Percentiles rank a stretch among this genome's conserved stretches.
These are phyloP conservation scores for Aspergillus aculeatus DNA, from an alignment of 2,329 filamentous ascomycete species.

Conservation along the genomic window DNA sequence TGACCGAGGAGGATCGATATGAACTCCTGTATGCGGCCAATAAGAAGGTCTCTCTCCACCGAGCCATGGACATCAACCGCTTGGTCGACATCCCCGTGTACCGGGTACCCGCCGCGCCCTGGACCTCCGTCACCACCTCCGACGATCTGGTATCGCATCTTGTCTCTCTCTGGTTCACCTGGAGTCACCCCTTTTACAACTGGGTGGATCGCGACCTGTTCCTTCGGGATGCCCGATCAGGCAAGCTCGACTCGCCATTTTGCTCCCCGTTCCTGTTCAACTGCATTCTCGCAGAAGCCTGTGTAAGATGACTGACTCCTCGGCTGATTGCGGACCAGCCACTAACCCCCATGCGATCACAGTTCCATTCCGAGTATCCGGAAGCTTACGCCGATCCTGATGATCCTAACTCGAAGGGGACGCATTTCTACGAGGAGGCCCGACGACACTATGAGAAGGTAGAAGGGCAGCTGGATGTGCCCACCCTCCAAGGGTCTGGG, in stretches of 20 bases:
- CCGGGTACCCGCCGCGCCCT: constrained; percentile 25
- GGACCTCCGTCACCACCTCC: constrained; percentile 33
- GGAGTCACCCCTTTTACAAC: constrained; percentile 23
- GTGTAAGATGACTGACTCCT: constrained; percentile 12
- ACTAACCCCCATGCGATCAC: not conserved
- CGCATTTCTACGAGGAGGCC: constrained; percentile 30
- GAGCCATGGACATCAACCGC: not conserved
- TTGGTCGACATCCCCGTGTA: constrained; percentile 17
- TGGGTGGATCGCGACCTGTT: constrained; percentile 31
- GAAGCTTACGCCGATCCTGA: constrained; percentile 17
- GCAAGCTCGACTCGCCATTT: constrained; percentile 22
- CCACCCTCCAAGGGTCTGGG: constrained; percentile 26
- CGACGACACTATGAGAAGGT: constrained; percentile 22
- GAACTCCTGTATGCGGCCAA: not conserved
- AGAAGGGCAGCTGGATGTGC: constrained; percentile 22
- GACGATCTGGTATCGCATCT: constrained; percentile 33
- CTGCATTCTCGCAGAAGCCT: constrained; percentile 27
- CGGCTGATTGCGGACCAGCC: not conserved
- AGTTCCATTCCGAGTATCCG: constrained; percentile 19
- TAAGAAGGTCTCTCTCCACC: not conserved
- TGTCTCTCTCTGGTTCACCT: constrained; percentile 25
- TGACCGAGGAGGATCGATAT: not conserved
- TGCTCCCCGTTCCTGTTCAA: constrained; percentile 35
- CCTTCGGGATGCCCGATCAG: constrained; percentile 29
- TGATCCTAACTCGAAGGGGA: constrained; percentile 17